Base-by-base conservation (phyloP, 2,329 filamentous ascomycete genomes). In the Ciborinia camelliae region DNA sequence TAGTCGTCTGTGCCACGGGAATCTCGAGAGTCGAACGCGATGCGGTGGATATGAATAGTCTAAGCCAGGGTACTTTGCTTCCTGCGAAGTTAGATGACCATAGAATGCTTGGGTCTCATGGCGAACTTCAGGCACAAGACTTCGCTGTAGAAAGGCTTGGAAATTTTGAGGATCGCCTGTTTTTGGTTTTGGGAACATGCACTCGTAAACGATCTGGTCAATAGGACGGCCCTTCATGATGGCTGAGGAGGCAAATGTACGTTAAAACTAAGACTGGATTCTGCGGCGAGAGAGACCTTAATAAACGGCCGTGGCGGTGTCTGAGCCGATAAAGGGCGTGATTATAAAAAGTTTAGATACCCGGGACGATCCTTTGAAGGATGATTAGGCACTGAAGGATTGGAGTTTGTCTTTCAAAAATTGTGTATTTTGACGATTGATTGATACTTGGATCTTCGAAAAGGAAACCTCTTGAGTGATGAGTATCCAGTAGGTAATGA, bases 1-100 rank as follows among this genome's bases (percentile, higher is more conserved):
- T 15, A 94, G 83, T 65, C 87, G 84, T 67, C 86, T 83, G 76
- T 94, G 90, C 85, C 90, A 91, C 20, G 83, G 84, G 81, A 89
- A 93, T 66, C 90, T 87, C 71, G 86, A 84, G 10, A 94, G 85
- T n/a, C 90, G 88, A 75, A 90, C 87, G 69, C 90, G 88, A 76
- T 94, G 90, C 9, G 88, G 89, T 30, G 78, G 80, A 73, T 90
- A 81, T 66, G 84, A 86, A 79, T 94, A 94, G 80, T 94, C 90
- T 64, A 94, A 84, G 37, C 90, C 90, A 0, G 90, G 90, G 70
- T 93, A 93, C 71, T 91, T 90, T 69, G 90, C 90, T 79, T 94
- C 90, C 70, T 89, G 85, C 32, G 88, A 91, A 73, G 91, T 87
- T 69, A 93, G 84, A 73, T 90, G 88, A 70, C 90, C 90, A 76